Conservation (phyloP, 345 rosid species). For the Syzygium aromaticum region DNA sequence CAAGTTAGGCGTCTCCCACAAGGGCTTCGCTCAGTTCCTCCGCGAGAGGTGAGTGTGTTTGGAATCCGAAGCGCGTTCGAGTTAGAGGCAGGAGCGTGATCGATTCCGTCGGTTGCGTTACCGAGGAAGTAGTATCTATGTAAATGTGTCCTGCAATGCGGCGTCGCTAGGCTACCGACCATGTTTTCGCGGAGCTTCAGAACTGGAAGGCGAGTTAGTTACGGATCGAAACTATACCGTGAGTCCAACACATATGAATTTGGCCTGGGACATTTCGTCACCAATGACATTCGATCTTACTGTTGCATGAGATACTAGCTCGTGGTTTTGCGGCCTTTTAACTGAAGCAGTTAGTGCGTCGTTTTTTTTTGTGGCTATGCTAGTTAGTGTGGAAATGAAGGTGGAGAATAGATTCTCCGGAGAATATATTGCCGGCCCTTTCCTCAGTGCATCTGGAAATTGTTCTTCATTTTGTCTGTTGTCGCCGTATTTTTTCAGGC, state of each 20-base stretch:
- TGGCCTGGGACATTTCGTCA: background rate
- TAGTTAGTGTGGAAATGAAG: background rate
- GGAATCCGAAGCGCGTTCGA: background rate
- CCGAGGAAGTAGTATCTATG: background rate
- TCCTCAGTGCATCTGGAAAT: background rate
- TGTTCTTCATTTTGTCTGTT: background rate
- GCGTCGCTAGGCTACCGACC: background rate
- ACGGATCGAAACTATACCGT: background rate
- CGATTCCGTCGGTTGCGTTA: background rate
- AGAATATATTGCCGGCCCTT: background rate
- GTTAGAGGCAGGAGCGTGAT: background rate
- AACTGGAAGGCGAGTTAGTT: background rate
- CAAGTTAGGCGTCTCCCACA: slow-evolving; percentile 65
- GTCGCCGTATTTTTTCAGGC: slow-evolving; percentile 31
- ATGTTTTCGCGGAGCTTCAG: background rate
- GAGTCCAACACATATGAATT: background rate
- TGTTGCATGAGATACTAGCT: background rate
- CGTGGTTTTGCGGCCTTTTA: background rate
- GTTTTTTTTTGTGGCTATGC: background rate
- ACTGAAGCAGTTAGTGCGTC: background rate
- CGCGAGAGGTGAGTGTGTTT: slow-evolving; percentile 61
- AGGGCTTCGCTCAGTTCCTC: slow-evolving; percentile 73
- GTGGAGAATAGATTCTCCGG: background rate
- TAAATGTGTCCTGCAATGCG: background rate
- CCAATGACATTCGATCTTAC: background rate